These are phyloP conservation scores for Entrophospora sp. DNA, from an alignment of 192 early-diverging fungal species.

Conservation along the genomic window DNA sequence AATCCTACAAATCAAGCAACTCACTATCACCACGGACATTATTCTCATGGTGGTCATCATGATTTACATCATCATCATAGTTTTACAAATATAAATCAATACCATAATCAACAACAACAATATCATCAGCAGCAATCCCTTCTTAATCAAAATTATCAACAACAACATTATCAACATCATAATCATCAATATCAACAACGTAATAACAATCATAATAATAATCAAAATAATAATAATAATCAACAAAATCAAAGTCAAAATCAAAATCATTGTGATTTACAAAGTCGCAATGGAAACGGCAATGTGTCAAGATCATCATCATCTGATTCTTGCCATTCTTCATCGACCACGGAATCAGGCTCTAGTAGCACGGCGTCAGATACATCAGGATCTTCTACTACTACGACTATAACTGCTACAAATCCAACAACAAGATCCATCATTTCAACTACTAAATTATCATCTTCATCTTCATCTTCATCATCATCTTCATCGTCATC, in stretches of 20 bases:
- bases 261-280: too few relatives aligned
- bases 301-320: constrained; percentile 9
- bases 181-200: constrained; percentile 23
- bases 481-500: too few relatives aligned
- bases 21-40: not conserved
- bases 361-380: constrained; percentile 2
- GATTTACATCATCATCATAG: constrained; percentile 14
- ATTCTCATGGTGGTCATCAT: constrained; percentile 16
- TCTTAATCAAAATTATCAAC: not conserved
- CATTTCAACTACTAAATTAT: too few relatives aligned
- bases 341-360: constrained; percentile 6
- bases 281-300: constrained; percentile 2
- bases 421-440: too few relatives aligned
- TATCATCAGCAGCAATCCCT: constrained; percentile 14
- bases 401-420: too few relatives aligned
- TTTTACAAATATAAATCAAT: constrained; percentile 13
- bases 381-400: constrained; percentile 4
- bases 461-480: too few relatives aligned
- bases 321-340: constrained; percentile 19
- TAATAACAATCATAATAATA: constrained; percentile 14
- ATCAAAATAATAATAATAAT: not conserved
- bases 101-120: constrained; percentile 19
- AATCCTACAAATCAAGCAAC: too few relatives aligned
- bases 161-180: constrained; percentile 10
- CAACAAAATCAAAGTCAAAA: not conserved